phyloP scores from a whole-genome alignment of 768 basidiomycete species.

The Serpula lacrymans region DNA sequence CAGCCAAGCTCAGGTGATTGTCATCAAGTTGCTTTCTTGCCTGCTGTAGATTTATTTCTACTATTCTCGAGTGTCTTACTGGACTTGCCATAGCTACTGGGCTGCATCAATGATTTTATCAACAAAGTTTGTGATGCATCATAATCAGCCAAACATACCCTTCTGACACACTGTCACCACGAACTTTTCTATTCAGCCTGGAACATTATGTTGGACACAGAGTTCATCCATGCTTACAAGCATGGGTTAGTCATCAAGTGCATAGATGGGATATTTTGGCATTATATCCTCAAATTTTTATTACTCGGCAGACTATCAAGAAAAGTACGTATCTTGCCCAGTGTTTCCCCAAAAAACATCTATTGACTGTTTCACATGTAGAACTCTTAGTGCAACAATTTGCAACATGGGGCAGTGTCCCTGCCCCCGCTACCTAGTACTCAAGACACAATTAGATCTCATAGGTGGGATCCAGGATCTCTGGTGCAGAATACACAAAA shows the following conservation, averaged over 20 bases:
- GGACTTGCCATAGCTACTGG: conserved; percentile 1
- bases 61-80: no score
- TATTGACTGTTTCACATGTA: no score
- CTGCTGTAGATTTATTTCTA: conserved; percentile 24
- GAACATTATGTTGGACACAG: conserved; percentile 11
- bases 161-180: conserved; percentile 7
- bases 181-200: conserved; percentile 13
- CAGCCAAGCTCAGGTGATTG: conserved; percentile 25
- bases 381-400: conserved; percentile 24
- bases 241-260: conserved; percentile 15
- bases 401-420: conserved; percentile 26
- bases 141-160: background rate
- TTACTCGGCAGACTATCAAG: conserved; percentile 19
- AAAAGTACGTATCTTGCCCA: conserved; percentile 8
- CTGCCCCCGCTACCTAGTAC: conserved; percentile 26
- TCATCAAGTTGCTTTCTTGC: conserved; percentile 43
- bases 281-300: conserved; percentile 15
- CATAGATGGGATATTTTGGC: conserved; percentile 9
- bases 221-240: conserved; percentile 12
- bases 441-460: conserved; percentile 10
- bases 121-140: no score
- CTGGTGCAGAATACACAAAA: background rate
- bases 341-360: background rate
- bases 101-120: background rate
- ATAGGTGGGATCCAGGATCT: conserved; percentile 13